phyloP scores from a whole-genome alignment of 176 grass and related monocot genomes.

The Dendrocalamus sinicus region DNA sequence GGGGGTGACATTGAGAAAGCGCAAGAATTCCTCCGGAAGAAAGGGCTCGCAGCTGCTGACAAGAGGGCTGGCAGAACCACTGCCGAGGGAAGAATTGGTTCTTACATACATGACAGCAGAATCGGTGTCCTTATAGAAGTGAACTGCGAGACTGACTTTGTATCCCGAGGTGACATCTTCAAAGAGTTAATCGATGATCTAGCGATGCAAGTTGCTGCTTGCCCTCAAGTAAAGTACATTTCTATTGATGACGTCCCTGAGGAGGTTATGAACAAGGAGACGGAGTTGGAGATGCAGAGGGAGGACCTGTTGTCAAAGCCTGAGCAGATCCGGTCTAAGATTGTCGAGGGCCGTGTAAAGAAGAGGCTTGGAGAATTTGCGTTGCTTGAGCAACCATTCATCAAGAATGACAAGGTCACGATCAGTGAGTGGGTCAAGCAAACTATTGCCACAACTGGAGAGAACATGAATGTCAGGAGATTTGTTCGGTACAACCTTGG shows the following conservation, averaged over 20 bases:
- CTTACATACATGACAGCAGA: slow-evolving; percentile 91
- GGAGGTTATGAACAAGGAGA: slow-evolving; percentile 82
- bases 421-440: slow-evolving; percentile 93
- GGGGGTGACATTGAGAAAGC: slow-evolving; percentile 82
- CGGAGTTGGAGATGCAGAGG: slow-evolving; percentile 91
- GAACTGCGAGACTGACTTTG: slow-evolving; percentile 99
- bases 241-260: slow-evolving; percentile 89
- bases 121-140: slow-evolving; percentile 92
- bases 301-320: slow-evolving; percentile 89
- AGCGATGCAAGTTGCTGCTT: slow-evolving; percentile 96
- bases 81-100: slow-evolving; percentile 78
- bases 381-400: slow-evolving; percentile 92
- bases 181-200: slow-evolving; percentile 93
- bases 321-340: slow-evolving; percentile 83
- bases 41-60: slow-evolving; percentile 90
- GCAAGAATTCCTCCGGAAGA: slow-evolving; percentile 87
- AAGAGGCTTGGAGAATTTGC: slow-evolving; percentile 95
- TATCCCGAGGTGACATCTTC: slow-evolving; percentile 90
- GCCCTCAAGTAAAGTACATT: slow-evolving; percentile 85
- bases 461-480: slow-evolving; percentile 94
- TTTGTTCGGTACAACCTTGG: slow-evolving; percentile 94
- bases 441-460: slow-evolving; percentile 83
- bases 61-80: slow-evolving; percentile 90
- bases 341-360: slow-evolving; percentile 90
- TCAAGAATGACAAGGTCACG: slow-evolving; percentile 94